phyloP scores from a whole-genome alignment of 257 asterid genomes.

The Solanum chiquidenum region DNA sequence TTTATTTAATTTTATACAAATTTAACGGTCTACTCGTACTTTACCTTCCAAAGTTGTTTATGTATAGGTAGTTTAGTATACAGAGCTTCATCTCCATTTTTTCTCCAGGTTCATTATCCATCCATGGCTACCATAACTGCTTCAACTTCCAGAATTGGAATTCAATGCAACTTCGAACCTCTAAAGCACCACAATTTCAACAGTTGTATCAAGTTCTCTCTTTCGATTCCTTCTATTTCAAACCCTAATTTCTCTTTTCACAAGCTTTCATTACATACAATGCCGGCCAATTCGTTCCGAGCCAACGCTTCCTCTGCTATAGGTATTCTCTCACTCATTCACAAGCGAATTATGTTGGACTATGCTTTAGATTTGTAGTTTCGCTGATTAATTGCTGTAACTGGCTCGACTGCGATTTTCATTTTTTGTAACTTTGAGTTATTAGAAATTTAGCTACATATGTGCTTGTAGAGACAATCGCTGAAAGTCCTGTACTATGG shows the following conservation, averaged over 20 bases:
- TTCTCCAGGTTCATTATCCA: neutral
- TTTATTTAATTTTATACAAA: too few species aligned
- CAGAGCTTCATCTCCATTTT: neutral
- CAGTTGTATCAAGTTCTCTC: neutral
- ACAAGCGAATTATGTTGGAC: neutral
- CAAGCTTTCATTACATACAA: neutral
- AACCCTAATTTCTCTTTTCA: neutral
- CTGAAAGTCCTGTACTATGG: neutral
- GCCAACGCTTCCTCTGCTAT: conserved; percentile 1
- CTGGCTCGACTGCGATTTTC: neutral
- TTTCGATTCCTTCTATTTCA: neutral
- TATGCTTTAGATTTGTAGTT: neutral
- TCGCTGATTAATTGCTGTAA: neutral
- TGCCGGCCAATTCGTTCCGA: neutral
- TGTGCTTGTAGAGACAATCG: neutral
- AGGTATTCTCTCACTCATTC: neutral
- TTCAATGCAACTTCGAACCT: neutral
- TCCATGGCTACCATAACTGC: neutral
- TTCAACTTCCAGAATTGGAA: neutral
- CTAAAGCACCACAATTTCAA: neutral
- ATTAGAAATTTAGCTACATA: neutral
- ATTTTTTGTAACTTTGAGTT: neutral
- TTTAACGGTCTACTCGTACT: too few species aligned
- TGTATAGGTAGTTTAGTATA: too few species aligned
- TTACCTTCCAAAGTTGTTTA: too few species aligned